Percentiles rank a stretch among this genome's conserved stretches.
phyloP scores from a whole-genome alignment of 352 stramenopile species.

The Globisporangium echinulatum region DNA sequence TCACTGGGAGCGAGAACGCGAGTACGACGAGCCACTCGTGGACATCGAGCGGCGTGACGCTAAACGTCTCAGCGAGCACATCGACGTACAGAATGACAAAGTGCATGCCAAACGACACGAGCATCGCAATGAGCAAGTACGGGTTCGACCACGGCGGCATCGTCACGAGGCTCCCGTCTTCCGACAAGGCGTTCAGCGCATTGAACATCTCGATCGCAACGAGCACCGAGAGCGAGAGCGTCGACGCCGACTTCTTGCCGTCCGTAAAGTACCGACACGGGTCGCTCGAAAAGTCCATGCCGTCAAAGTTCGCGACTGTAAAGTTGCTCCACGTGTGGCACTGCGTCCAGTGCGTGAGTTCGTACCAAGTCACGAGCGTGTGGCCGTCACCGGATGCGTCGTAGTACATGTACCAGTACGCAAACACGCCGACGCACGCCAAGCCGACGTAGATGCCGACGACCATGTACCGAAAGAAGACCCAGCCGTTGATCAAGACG shows the following conservation, averaged over 20 bases:
- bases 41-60: slow-evolving; percentile 86
- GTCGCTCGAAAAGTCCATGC: slow-evolving; percentile 85
- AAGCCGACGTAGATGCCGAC: slow-evolving; percentile 93
- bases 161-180: slow-evolving; percentile 88
- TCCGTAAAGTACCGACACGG: slow-evolving; percentile 92
- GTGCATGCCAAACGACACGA: slow-evolving; percentile 91
- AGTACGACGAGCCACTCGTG: slow-evolving; percentile 92
- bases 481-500: slow-evolving; percentile 97
- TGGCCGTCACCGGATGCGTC: slow-evolving; percentile 88
- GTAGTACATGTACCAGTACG: slow-evolving; percentile 93
- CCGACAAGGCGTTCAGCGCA: slow-evolving; percentile 90
- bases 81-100: slow-evolving; percentile 94
- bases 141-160: slow-evolving; percentile 93
- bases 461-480: slow-evolving; percentile 97
- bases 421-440: slow-evolving; percentile 89
- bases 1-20: slow-evolving; percentile 89
- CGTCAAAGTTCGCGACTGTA: slow-evolving; percentile 88
- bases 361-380: slow-evolving; percentile 85
- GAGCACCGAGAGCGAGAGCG: slow-evolving; percentile 90
- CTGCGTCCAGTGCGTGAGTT: slow-evolving; percentile 88
- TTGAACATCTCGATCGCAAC: slow-evolving; percentile 97
- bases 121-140: slow-evolving; percentile 91
- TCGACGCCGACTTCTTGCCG: slow-evolving; percentile 89
- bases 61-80: slow-evolving; percentile 90
- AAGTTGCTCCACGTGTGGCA: slow-evolving; percentile 91